Evolutionary conservation across 1,139 yeast species (phyloP), one percentile per base, ranked within the genome.

Genomic region (Scheffersomyces cryptocercus): DNA sequence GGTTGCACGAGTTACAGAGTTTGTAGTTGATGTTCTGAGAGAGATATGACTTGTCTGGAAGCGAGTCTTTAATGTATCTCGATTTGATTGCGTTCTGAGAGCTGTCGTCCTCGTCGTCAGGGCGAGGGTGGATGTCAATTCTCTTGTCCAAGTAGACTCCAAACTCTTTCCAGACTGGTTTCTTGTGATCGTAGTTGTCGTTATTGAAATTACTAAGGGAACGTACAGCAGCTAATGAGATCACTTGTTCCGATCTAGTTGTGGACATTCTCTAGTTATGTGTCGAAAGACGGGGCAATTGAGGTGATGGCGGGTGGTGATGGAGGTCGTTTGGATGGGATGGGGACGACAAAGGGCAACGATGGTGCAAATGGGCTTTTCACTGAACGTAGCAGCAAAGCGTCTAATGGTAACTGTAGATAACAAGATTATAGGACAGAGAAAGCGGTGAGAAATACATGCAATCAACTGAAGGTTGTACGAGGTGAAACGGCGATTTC

Each of bases 1-100:
- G 72, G 38, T 77, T 73, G 59, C 95, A 86, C 46, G 71, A 67
- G 45, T 80, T 82, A 61, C 95, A 86, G 54, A 84, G 75, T 52
- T 85, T 75, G 56, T 82, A 86, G 42, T 75, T 72, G 24, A 81
- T 56, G 16, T 67, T 67, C 69, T 75, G 54, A 53, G 74, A 49
- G 58, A 75, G 48, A 68, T 61, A 48, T 68, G 84, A 59, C 61
- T 68, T 46, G 62, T 70, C 52, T 56, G 67, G 50, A 48, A 61
- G 44, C 52, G 65, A 51, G 52, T 52, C 53, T 45, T 55, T 49
- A 12, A 63, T 58, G 8, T 51, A 31, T 24, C 46, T 40, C 16
- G 54, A 48, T 40, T 52, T 45, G 39, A 50, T 43, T 30, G 61
- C 51, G 38, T 52, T 51, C 26, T 45, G 50, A 34, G 46, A 51